phyloP scores from a whole-genome alignment of 2,329 filamentous ascomycete species.

The Scedosporium minutisporum region DNA sequence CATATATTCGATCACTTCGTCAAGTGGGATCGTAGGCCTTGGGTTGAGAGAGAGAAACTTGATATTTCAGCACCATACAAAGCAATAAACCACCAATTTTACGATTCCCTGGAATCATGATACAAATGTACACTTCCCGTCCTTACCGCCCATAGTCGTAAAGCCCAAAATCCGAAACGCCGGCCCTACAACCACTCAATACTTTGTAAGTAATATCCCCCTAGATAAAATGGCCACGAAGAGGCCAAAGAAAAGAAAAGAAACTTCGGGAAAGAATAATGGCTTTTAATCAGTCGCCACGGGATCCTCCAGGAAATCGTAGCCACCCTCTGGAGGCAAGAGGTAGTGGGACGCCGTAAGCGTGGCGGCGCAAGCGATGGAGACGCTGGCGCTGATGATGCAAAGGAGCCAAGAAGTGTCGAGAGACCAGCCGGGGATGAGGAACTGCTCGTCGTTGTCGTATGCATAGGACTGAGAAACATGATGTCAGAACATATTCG shows the following conservation, averaged over 20 bases:
- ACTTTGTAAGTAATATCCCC: background rate
- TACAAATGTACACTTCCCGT: too few species aligned
- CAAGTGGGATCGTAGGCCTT: too few species aligned
- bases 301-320: constrained; percentile 55
- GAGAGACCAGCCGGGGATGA: constrained; percentile 67
- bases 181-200: background rate
- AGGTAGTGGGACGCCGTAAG: constrained; percentile 59
- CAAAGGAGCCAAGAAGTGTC: constrained; percentile 71
- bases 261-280: background rate
- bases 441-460: constrained; percentile 75
- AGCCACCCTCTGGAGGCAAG: constrained; percentile 73
- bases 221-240: constrained; percentile 4
- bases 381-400: constrained; percentile 44
- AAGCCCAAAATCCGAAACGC: too few species aligned
- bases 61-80: too few species aligned
- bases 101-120: too few species aligned
- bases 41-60: too few species aligned
- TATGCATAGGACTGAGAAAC: constrained; percentile 65
- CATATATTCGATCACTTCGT: too few species aligned
- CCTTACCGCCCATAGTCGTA: too few species aligned
- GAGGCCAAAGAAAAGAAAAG: constrained; percentile 3
- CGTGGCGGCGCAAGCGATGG: constrained; percentile 42
- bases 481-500: background rate
- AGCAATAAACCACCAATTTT: too few species aligned
- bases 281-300: constrained; percentile 11